These are phyloP conservation scores for Thraustochytrium striatum DNA, from an alignment of 352 stramenopile genomes.

Conservation along the genomic window DNA sequence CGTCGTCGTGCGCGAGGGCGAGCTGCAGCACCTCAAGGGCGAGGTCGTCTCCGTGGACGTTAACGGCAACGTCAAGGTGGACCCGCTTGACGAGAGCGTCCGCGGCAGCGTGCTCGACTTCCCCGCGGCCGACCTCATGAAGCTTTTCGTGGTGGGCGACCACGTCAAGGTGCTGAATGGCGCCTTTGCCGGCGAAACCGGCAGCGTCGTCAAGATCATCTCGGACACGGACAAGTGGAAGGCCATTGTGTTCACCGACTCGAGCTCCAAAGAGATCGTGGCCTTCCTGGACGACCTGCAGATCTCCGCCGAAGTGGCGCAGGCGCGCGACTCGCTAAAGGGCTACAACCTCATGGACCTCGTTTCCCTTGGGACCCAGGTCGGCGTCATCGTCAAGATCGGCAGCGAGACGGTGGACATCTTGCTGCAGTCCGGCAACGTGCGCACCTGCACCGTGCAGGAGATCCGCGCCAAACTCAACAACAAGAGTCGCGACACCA, in stretches of 20 bases:
- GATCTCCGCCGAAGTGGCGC: slow-evolving; percentile 77
- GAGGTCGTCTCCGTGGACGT: slow-evolving; percentile 31
- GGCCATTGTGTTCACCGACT: slow-evolving; percentile 78
- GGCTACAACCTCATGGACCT: slow-evolving; percentile 81
- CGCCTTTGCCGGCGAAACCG: slow-evolving; percentile 77
- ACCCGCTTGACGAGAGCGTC: slow-evolving; percentile 27
- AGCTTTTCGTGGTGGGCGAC: slow-evolving; percentile 62
- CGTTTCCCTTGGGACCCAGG: slow-evolving; percentile 70
- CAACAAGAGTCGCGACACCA: slow-evolving; percentile 64
- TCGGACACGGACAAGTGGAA: slow-evolving; percentile 72
- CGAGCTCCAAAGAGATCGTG: slow-evolving; percentile 81
- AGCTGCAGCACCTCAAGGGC: slow-evolving; percentile 47
- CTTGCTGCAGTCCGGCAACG: slow-evolving; percentile 73
- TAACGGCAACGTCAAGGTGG: slow-evolving; percentile 22
- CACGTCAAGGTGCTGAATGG: slow-evolving; percentile 83
- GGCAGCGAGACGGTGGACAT: slow-evolving; percentile 76
- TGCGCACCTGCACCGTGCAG: slow-evolving; percentile 73
- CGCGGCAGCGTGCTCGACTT: slow-evolving; percentile 39
- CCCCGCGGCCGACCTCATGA: slow-evolving; percentile 35
- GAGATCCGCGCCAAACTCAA: slow-evolving; percentile 78
- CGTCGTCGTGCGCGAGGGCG: slow-evolving; percentile 31
- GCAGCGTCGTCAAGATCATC: slow-evolving; percentile 77
- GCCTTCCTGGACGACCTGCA: slow-evolving; percentile 79
- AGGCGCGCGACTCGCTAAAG: slow-evolving; percentile 78
- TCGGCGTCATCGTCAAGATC: slow-evolving; percentile 82